These are phyloP conservation scores for Coniochaeta sp. DNA, from an alignment of 2,329 filamentous ascomycete species.

Conservation along the genomic window DNA sequence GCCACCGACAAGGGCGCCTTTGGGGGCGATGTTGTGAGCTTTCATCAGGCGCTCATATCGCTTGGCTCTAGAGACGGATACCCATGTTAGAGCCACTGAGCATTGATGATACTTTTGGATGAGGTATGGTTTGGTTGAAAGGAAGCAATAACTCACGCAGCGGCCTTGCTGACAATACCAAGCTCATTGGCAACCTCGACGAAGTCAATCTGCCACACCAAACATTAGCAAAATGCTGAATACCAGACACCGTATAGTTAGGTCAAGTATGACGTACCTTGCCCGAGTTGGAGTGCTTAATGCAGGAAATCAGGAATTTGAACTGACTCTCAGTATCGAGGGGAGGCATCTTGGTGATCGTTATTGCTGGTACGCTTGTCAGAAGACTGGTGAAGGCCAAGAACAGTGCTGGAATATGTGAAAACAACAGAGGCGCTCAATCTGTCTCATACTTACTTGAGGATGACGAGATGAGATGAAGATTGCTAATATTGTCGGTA, in stretches of 20 bases:
- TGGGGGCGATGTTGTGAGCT: constrained; percentile 10
- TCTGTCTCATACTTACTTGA: neutral
- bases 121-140: neutral
- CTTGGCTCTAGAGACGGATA: constrained; percentile 12
- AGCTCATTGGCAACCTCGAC: constrained; percentile 56
- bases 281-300: constrained; percentile 50
- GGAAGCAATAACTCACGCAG: constrained; percentile 51
- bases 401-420: no score
- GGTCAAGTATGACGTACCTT: constrained; percentile 35
- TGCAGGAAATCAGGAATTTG: constrained; percentile 59
- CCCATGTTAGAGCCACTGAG: neutral
- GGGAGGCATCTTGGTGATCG: constrained; percentile 36
- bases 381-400: neutral
- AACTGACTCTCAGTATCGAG: constrained; percentile 48
- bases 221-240: constrained; percentile 1
- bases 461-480: neutral
- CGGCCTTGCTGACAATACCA: constrained; percentile 55
- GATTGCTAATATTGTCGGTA: neutral
- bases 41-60: constrained; percentile 19
- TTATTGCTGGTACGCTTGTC: neutral
- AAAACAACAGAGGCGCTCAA: neutral
- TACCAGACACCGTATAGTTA: neutral
- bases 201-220: constrained; percentile 53
- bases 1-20: neutral
- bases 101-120: neutral